Conservation (phyloP, 768 basidiomycete genomes). For the Rhodosporidiobolus odoratus region DNA sequence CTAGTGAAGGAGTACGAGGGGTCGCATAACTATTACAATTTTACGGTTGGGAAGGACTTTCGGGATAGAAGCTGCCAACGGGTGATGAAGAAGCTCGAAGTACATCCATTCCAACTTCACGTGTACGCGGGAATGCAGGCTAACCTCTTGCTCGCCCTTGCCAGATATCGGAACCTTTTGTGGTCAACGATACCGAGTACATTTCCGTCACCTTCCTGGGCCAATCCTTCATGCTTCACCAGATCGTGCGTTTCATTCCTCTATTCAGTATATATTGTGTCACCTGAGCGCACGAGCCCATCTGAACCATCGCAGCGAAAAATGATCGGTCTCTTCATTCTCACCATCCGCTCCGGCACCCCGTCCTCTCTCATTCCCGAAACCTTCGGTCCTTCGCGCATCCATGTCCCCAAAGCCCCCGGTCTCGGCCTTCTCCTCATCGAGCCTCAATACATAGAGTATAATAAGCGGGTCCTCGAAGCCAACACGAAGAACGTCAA, state of each 20-base stretch:
- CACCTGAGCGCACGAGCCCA: slow-evolving; percentile 10
- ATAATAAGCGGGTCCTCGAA: slow-evolving; percentile 47
- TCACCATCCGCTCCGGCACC: slow-evolving; percentile 68
- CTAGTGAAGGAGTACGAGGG: slow-evolving; percentile 67
- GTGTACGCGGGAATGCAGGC: neutral
- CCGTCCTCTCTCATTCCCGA: slow-evolving; percentile 62
- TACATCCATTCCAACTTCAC: slow-evolving; percentile 41
- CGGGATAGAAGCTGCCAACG: slow-evolving; percentile 73
- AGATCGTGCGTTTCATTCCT: slow-evolving; percentile 56
- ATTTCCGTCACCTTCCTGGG: slow-evolving; percentile 88
- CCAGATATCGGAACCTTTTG: slow-evolving; percentile 75
- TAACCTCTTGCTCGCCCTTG: neutral
- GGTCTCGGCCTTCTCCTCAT: slow-evolving; percentile 88
- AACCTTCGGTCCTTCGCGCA: slow-evolving; percentile 69
- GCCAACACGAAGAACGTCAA: slow-evolving; percentile 40
- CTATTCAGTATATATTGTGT: too few species aligned
- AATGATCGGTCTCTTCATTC: slow-evolving; percentile 85
- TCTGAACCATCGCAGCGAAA: slow-evolving; percentile 63
- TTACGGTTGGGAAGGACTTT: slow-evolving; percentile 82
- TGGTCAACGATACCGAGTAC: slow-evolving; percentile 91
- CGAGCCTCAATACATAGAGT: slow-evolving; percentile 50
- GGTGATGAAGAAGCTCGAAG: slow-evolving; percentile 83
- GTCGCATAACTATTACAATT: slow-evolving; percentile 97
- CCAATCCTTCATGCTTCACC: slow-evolving; percentile 98
- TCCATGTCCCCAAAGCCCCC: slow-evolving; percentile 91